phyloP scores from a whole-genome alignment of 768 basidiomycete species.

The Mycena vulgaris region DNA sequence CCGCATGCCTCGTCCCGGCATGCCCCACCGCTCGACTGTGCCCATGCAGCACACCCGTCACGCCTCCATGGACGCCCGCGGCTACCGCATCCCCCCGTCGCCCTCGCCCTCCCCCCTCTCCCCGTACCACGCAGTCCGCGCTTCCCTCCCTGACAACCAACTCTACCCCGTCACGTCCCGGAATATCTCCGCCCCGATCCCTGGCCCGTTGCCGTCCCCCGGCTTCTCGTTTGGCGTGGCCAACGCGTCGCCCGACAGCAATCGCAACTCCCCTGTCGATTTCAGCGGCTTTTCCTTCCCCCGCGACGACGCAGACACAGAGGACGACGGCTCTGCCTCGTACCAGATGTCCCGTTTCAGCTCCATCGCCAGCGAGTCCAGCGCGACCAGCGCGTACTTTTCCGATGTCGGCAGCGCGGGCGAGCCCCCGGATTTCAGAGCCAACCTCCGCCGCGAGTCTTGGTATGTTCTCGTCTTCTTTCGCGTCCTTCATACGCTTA shows the following conservation, averaged over 20 bases:
- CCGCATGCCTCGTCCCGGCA: constrained; percentile 44
- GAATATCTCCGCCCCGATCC: constrained; percentile 58
- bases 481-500: constrained; percentile 30
- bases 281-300: constrained; percentile 63
- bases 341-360: constrained; percentile 72
- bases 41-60: constrained; percentile 58
- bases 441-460: constrained; percentile 53
- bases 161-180: constrained; percentile 66
- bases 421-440: constrained; percentile 45
- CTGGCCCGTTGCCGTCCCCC: constrained; percentile 74
- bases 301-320: constrained; percentile 65
- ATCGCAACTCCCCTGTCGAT: constrained; percentile 68
- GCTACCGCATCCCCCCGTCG: constrained; percentile 54
- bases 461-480: constrained; percentile 51
- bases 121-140: constrained; percentile 59
- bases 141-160: constrained; percentile 66
- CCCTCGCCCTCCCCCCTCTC: constrained; percentile 63
- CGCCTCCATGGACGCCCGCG: constrained; percentile 58
- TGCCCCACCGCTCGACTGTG: constrained; percentile 47
- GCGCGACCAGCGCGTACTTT: constrained; percentile 65
- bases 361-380: constrained; percentile 75
- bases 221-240: constrained; percentile 78
- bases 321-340: constrained; percentile 65
- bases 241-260: constrained; percentile 63
- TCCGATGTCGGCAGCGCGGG: constrained; percentile 61